Evolutionary conservation across 768 basidiomycete species (phyloP), one percentile per base, ranked within the genome.

Genomic region (Rhodotorula paludigena): DNA sequence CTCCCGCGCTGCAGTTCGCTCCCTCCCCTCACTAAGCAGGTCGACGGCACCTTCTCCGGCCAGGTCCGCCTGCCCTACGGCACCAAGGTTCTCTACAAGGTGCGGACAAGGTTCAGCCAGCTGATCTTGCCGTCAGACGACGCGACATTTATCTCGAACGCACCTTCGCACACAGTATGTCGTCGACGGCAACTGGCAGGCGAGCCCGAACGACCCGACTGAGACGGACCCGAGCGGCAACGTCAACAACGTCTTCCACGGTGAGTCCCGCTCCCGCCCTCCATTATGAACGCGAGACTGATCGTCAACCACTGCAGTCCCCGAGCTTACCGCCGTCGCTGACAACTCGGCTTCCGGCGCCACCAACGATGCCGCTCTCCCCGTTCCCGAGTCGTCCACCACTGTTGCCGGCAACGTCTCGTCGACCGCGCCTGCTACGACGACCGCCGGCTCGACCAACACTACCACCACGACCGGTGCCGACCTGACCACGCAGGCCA

Each of bases 151-250:
- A 11, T 18, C 3, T 10, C 21, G 5, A 23, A 8, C n/a, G n/a
- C n/a, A n/a, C n/a, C n/a, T n/a, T 14, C 33, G 32, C 6, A 0
- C 21, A 23, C 59, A 72, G 78, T 91, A 85, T 76, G 80, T 90
- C 76, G 88, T 90, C 60, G 89, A 91, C 76, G 86, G 85, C 9
- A 25, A 78, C 66, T 90, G 88, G 89, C 73, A 80, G 55, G 81
- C 82, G 54, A 81, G 81, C 54, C 81, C 82, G 42, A 81, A 82
- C 66, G 81, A 81, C 63, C 85, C 86, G 11, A 84, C 84, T 59
- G 87, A 88, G 77, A 75, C 78, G 2, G 88, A 90, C 73, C 76
- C 77, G 15, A 78, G 79, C 30, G 89, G 88, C 23, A 87, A 86
- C 77, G 76, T 85, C 28, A 91, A 91, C 78, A 89, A 90, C 76